Conservation (phyloP, 2,329 filamentous ascomycete genomes). For the Sodiomyces alkalinus region DNA sequence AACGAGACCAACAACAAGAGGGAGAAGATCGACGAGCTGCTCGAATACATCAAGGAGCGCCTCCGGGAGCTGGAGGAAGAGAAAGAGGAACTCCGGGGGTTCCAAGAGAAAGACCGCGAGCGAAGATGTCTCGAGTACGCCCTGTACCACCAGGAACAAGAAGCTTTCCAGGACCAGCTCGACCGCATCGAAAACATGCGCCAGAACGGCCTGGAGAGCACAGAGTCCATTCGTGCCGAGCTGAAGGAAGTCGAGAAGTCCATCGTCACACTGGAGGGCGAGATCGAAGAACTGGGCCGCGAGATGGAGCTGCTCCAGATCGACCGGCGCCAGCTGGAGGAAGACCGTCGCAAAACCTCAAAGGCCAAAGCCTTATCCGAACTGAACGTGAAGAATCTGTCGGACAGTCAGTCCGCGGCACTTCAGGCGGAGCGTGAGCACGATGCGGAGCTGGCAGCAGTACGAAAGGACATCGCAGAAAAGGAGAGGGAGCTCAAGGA, state of each 20-base stretch:
- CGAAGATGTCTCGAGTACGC: conserved; percentile 87
- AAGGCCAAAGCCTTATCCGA: conserved; percentile 74
- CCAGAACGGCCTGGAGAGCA: conserved; percentile 69
- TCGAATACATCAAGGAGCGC: conserved; percentile 84
- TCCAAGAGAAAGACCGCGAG: conserved; percentile 89
- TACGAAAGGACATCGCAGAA: conserved; percentile 57
- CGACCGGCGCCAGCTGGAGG: conserved; percentile 76
- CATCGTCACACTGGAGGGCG: conserved; percentile 59
- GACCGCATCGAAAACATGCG: conserved; percentile 72
- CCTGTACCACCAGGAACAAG: conserved; percentile 80
- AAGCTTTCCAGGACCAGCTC: conserved; percentile 59
- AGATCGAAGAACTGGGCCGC: conserved; percentile 67
- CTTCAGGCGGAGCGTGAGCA: conserved; percentile 59
- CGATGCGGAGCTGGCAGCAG: conserved; percentile 53
- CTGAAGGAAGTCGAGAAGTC: conserved; percentile 69
- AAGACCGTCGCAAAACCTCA: conserved; percentile 71
- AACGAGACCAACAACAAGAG: conserved; percentile 90
- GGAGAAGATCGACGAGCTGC: conserved; percentile 81
- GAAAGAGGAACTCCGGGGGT: conserved; percentile 86
- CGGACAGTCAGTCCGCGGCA: conserved; percentile 66
- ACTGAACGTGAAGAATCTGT: conserved; percentile 65
- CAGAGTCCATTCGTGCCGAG: conserved; percentile 62
- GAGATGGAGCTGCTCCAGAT: conserved; percentile 73
- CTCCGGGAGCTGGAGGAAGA: conserved; percentile 86
- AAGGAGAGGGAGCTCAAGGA: conserved; percentile 64